A percentile compares a stretch with the other conserved stretches of the same genome.
phyloP scores from a whole-genome alignment of 148 eudicot genomes.

The Nyssa sinensis region DNA sequence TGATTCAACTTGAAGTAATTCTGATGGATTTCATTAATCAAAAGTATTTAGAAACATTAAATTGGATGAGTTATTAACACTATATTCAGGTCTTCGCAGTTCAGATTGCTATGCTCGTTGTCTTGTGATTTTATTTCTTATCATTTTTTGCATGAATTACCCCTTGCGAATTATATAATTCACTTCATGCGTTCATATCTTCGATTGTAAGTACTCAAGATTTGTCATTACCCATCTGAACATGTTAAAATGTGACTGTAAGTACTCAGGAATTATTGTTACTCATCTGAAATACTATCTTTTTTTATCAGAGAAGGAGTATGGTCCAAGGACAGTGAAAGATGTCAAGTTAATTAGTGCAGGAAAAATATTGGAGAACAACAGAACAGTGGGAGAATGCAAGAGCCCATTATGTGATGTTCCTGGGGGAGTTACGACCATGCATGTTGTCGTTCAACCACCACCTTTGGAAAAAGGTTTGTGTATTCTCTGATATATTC shows the following conservation, averaged over 20 bases:
- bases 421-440: conserved; percentile 61
- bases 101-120: not conserved
- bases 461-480: conserved; percentile 52
- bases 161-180: not conserved
- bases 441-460: conserved; percentile 66
- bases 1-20: not conserved
- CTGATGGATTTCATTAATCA: not conserved
- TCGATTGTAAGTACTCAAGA: not conserved
- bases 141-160: not conserved
- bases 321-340: conserved; percentile 59
- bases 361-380: conserved; percentile 64
- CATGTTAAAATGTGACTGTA: not conserved
- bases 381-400: conserved; percentile 53
- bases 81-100: not conserved
- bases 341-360: conserved; percentile 62
- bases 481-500: not conserved
- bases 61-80: not conserved
- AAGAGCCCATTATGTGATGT: conserved; percentile 54
- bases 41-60: not conserved
- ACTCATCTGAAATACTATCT: not conserved
- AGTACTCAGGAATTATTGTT: not conserved
- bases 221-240: not conserved
- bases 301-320: conserved; percentile 42
- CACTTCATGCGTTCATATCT: not conserved
- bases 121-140: not conserved